Evolutionary conservation across 2,329 filamentous ascomycete genomes (phyloP).

Genomic region (Fusarium euwallaceae): DNA sequence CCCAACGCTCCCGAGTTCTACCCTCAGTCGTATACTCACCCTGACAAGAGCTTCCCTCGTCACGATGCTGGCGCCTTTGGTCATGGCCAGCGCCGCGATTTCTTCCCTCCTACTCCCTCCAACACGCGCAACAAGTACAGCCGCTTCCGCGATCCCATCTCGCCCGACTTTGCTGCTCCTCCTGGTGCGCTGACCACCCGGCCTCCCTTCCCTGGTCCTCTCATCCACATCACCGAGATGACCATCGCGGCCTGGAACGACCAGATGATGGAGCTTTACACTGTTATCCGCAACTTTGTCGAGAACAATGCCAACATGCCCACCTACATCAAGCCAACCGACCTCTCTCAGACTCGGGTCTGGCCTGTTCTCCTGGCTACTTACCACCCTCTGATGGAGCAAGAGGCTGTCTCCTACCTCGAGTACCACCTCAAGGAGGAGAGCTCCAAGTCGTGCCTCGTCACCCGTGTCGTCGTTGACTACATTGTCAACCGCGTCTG

Average conservation of each 20-base stretch:
- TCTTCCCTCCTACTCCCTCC: slow-evolving; percentile 50
- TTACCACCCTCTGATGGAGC: slow-evolving; percentile 54
- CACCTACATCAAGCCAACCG: slow-evolving; percentile 45
- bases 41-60: slow-evolving; percentile 37
- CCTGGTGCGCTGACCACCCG: slow-evolving; percentile 37
- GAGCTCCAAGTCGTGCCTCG: slow-evolving; percentile 58
- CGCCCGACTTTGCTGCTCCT: slow-evolving; percentile 33
- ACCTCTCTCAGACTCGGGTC: slow-evolving; percentile 48
- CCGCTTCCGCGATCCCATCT: slow-evolving; percentile 46
- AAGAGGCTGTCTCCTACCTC: slow-evolving; percentile 57
- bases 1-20: slow-evolving; percentile 52
- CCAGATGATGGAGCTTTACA: slow-evolving; percentile 55
- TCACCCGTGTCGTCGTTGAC: slow-evolving; percentile 58
- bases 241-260: slow-evolving; percentile 53
- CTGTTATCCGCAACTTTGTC: slow-evolving; percentile 53
- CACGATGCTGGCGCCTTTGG: slow-evolving; percentile 38
- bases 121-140: slow-evolving; percentile 47
- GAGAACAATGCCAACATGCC: slow-evolving; percentile 51
- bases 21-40: slow-evolving; percentile 42
- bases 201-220: slow-evolving; percentile 40
- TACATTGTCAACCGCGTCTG: slow-evolving; percentile 59
- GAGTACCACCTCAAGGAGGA: slow-evolving; percentile 56
- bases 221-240: slow-evolving; percentile 54
- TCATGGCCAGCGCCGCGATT: slow-evolving; percentile 39
- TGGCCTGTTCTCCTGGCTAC: slow-evolving; percentile 55